Percentiles rank a stretch among this genome's conserved stretches.
Conservation (phyloP, 202 grass and related monocot genomes). For the Zizania palustris region DNA sequence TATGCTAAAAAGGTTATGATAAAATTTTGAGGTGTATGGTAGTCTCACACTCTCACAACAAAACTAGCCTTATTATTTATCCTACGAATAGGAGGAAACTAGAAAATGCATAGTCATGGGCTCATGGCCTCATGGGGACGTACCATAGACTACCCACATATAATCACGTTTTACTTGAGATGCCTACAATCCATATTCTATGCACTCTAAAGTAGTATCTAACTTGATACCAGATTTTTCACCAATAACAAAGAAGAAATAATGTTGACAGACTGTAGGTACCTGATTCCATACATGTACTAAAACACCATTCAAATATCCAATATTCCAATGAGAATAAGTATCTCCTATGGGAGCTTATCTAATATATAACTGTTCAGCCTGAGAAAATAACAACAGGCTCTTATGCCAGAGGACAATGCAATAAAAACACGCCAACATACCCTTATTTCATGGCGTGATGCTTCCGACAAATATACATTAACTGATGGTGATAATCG, state of each 20-base stretch:
- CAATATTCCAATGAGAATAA: neutral
- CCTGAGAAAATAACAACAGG: constrained; percentile 2
- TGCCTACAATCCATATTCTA: constrained; percentile 21
- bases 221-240: neutral
- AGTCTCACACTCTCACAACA: neutral
- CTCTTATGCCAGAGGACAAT: constrained; percentile 12
- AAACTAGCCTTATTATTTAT: neutral
- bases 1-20: neutral
- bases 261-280: constrained; percentile 20
- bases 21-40: neutral
- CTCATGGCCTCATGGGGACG: neutral
- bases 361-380: neutral
- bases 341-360: neutral
- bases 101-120: neutral
- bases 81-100: neutral
- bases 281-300: constrained; percentile 17
- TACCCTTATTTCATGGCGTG: constrained; percentile 99
- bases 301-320: constrained; percentile 20
- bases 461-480: constrained; percentile 88
- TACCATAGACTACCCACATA: constrained; percentile 21
- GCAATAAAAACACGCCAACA: constrained; percentile 14
- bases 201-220: neutral
- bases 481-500: constrained; percentile 91
- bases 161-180: constrained; percentile 32
- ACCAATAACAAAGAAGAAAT: neutral